These are phyloP conservation scores for Chlamydomonas sp. DNA, from an alignment of 139 green algal genomes.

Conservation along the genomic window DNA sequence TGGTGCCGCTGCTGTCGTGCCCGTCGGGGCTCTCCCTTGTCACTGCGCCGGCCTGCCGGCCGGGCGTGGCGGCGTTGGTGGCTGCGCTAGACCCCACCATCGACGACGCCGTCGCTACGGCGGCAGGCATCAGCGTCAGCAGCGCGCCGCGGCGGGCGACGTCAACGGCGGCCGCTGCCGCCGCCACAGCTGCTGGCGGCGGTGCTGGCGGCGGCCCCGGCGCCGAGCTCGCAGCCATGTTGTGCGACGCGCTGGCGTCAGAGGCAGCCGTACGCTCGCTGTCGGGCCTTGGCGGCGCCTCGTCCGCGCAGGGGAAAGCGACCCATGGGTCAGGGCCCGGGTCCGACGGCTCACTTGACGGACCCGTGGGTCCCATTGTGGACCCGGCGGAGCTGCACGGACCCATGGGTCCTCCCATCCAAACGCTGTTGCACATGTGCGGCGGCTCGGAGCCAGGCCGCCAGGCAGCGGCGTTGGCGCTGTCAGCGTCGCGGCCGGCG, in stretches of 20 bases:
- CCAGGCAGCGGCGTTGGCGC: slow-evolving; percentile 19
- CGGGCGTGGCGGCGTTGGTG: slow-evolving; percentile 7
- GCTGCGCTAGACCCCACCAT: slow-evolving; percentile 5
- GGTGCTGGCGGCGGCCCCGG: neutral
- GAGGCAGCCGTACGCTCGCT: slow-evolving; percentile 7
- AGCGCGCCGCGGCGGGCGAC: neutral
- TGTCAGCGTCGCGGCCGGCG: slow-evolving; percentile 26
- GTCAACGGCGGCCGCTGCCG: neutral
- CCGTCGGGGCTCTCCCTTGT: slow-evolving; percentile 7
- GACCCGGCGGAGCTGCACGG: slow-evolving; percentile 18
- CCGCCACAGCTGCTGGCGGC: neutral
- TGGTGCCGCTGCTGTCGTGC: slow-evolving; percentile 13
- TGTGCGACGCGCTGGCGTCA: slow-evolving; percentile 22
- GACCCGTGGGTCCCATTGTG: neutral
- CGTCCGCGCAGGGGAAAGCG: no score
- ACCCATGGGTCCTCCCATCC: slow-evolving; percentile 30
- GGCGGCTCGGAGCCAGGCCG: neutral
- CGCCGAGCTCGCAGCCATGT: slow-evolving; percentile 17
- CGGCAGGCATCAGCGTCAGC: neutral
- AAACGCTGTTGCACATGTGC: slow-evolving; percentile 24
- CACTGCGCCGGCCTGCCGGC: neutral
- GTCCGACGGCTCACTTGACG: no score
- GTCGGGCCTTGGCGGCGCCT: neutral
- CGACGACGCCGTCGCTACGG: slow-evolving; percentile 1
- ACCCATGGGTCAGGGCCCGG: no score